Evolutionary conservation across 306 rosid genomes (phyloP), one percentile per base, ranked within the genome.

Genomic region (Pyrus communis): DNA sequence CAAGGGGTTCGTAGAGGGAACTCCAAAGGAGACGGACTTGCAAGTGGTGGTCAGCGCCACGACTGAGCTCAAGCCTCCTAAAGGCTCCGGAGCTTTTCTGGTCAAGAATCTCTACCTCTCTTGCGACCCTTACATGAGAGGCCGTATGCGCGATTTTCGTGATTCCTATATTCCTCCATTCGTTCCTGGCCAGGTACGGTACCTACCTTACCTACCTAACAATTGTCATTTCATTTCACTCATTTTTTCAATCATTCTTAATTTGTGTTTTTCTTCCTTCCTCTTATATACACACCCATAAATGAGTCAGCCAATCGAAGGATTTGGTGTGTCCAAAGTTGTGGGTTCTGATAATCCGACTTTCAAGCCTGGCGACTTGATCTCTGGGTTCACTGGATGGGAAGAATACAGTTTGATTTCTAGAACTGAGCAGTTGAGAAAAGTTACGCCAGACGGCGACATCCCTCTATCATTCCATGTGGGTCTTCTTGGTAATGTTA

Each of bases 61-160:
- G 69, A 63, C 77, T 67, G 40, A 73, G 81, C 80, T 86, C 55
- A 23, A 77, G 75, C 84, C 83, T 68, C 82, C 84, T 11, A 67
- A 77, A 58, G 82, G 83, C 6, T 82, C 84, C 3, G 86, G 83
- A 45, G 72, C 51, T 22, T n/a, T 86, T 49, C 77, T 84, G 11
- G 88, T 87, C 25, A 84, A 84, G 79, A 87, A 87, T 79, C 88
- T 84, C 38, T 87, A 82, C 77, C 86, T 87, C 55, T 87, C 90
- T 58, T 84, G 90, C 52, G 90, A 87, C 28, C 88, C 90, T 67
- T 87, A 77, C 46, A 82, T 87, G 88, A 78, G 88, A 54, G 90
- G 90, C 27, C 90, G 88, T 77, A 87, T 87, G 90, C 84, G 86
- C 17, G 79, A 87, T 73, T 82, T 70, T 30, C 77, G 33, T 58